A percentile compares a stretch with the other conserved stretches of the same genome.
Evolutionary conservation across 179 eudicot species (phyloP).

Genomic region (Beta lomatogona): DNA sequence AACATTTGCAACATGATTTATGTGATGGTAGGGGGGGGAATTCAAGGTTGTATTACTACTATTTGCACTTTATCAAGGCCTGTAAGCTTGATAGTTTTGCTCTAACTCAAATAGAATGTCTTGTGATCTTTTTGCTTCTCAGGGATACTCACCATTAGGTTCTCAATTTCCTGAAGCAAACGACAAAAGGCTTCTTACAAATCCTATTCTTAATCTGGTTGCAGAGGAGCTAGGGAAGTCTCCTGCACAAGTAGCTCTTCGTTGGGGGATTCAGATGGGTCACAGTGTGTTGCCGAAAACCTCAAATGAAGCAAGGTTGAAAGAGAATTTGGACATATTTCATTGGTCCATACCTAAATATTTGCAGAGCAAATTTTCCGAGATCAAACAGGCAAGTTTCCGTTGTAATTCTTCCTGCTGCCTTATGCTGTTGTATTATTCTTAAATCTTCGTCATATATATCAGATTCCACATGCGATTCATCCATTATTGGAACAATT

Average conservation of each 20-base stretch:
- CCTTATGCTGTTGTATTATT: neutral
- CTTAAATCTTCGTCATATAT: too few relatives aligned
- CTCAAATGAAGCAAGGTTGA: conserved; percentile 57
- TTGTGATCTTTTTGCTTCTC: neutral
- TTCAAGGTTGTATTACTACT: too few relatives aligned
- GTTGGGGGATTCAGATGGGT: conserved; percentile 85
- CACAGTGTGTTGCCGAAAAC: conserved; percentile 80
- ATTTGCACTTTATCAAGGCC: too few relatives aligned
- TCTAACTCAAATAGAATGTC: neutral
- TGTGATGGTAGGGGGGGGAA: too few relatives aligned
- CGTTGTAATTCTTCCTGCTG: too few relatives aligned
- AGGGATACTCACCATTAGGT: conserved; percentile 85
- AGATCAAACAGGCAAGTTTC: conserved; percentile 65
- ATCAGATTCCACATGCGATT: too few relatives aligned
- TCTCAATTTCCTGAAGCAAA: conserved; percentile 47
- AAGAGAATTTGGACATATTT: conserved; percentile 60
- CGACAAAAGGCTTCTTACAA: conserved; percentile 43
- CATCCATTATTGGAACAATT: too few relatives aligned
- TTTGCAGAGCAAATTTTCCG: conserved; percentile 51
- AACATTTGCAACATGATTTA: too few relatives aligned
- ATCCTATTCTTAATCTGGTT: conserved; percentile 42
- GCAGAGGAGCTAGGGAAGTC: conserved; percentile 70
- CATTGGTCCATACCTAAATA: conserved; percentile 77
- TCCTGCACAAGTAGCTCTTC: conserved; percentile 79
- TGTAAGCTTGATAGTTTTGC: neutral